Evolutionary conservation across 2,329 filamentous ascomycete genomes (phyloP), one percentile per base, ranked within the genome.

Genomic region (Aaosphaeria pasadenensis): DNA sequence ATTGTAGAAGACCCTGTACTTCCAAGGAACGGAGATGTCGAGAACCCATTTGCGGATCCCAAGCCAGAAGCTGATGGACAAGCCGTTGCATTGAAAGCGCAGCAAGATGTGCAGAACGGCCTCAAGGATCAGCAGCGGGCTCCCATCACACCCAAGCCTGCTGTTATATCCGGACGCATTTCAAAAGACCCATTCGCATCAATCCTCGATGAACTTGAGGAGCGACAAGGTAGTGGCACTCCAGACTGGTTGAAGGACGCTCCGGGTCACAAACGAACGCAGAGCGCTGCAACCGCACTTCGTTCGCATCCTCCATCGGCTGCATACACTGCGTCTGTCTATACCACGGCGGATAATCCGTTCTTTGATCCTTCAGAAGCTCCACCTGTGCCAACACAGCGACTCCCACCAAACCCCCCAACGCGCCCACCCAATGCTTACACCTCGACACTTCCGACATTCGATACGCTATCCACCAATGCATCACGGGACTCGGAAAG

Each of bases 181-280:
- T 53, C 60, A 24, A 55, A 47, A 49, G 62, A 68, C 39, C 63
- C 64, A 5, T 67, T 69, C 30, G 58, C 60, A 11, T 67, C 65
- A 2, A 56, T 63, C 6, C 47, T 64, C 5, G 61, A 65, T 35
- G 51, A 60, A 31, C 53, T 62, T 7, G 56, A 59, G 17, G 52
- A 54, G 9, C 54, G 46, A 11, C 51, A 57, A 17, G 54, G 56
- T 7, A 57, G 53, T 35, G 53, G 55, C 11, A 63, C 57, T 6
- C 61, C 61, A 28, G 54, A 60, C 28, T 65, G 62, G 58, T 48
- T 60, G 30, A 50, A 48, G 17, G 53, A 59, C 11, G 54, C 56
- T 28, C 44, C 46, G 7, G 7, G 11, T 30, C 66, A 70, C 42
- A 59, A 59, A 41, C 61, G 65, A 32, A 63, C 57, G 11, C 56